Base-by-base conservation (phyloP, 192 early-diverging fungal species). In the Allomyces macrogynus region DNA sequence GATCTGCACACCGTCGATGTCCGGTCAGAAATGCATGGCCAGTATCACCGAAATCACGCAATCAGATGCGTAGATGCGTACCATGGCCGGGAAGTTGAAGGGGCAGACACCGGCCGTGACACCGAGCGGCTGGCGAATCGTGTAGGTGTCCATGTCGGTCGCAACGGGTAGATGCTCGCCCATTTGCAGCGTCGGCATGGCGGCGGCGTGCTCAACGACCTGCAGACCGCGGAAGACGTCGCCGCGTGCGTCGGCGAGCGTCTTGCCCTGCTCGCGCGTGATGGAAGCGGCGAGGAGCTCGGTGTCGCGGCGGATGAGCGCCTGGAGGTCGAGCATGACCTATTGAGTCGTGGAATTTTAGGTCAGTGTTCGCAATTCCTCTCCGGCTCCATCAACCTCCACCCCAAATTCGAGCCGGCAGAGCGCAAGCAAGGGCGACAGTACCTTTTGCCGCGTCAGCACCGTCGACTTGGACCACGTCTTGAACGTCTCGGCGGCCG, bases 61-160 rank as follows among this genome's bases (percentile, higher is more conserved):
- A 4, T 0, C 26, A 32, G n/a, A n/a, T n/a, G n/a, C n/a, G n/a
- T n/a, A n/a, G n/a, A 18, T 4, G 24, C 24, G 23, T 61, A 81
- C 76, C 92, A 93, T 95, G 44, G 92, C 94, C 3, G 94, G 94
- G 75, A 97, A 97, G 73, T 97, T 97, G 81, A 97, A 97, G 60
- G 94, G 92, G 68, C 85, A 85, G 67, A 97, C 93, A 64, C 94
- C 94, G 54, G 83, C 92, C 61, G 89, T 86, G 26, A 97, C 94
- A 67, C 94, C 94, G 62, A 81, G 18, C 25, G 93, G 93, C 73
- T 95, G 88, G 42, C 92, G 85, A 65, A 91, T 86, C 11, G 87
- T 88, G 77, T 89, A 95, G 20, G 94, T 97, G 65, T 95, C 94
- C 94, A 97, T 97, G 71, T 93, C 92, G 43, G 77, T 84, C 9